These are phyloP conservation scores for Aphanomyces cochlioides DNA, from an alignment of 352 stramenopile species.

Conservation along the genomic window DNA sequence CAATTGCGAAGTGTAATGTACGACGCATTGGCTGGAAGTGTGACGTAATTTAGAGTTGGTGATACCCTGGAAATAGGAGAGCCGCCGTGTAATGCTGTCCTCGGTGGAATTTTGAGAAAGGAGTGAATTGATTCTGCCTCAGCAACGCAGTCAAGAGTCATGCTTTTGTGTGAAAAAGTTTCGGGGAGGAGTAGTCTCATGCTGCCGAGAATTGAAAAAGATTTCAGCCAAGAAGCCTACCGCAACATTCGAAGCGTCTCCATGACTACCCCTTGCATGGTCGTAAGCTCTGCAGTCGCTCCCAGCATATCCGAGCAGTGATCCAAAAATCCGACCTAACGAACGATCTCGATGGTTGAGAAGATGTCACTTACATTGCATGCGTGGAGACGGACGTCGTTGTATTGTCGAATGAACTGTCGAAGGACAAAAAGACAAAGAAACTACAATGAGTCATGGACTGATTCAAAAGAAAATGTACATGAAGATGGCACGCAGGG, in stretches of 20 bases:
- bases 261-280: neutral
- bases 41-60: neutral
- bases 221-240: neutral
- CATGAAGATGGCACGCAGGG: neutral
- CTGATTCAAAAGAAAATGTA: neutral
- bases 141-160: neutral
- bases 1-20: slow-evolving; percentile 23
- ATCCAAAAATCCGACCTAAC: neutral
- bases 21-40: slow-evolving; percentile 5
- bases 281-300: slow-evolving; percentile 7
- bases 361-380: neutral
- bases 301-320: neutral
- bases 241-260: neutral
- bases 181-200: neutral
- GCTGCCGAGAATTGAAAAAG: neutral
- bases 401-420: neutral
- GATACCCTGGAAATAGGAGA: neutral
- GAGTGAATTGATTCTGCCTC: neutral
- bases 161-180: neutral
- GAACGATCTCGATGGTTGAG: neutral
- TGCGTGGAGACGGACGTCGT: slow-evolving; percentile 17
- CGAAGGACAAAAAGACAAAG: neutral
- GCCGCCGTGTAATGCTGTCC: neutral
- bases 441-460: slow-evolving; percentile 1
- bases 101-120: neutral